Conservation (phyloP, 345 rosid species). For the Diplotaxis tenuifolia region DNA sequence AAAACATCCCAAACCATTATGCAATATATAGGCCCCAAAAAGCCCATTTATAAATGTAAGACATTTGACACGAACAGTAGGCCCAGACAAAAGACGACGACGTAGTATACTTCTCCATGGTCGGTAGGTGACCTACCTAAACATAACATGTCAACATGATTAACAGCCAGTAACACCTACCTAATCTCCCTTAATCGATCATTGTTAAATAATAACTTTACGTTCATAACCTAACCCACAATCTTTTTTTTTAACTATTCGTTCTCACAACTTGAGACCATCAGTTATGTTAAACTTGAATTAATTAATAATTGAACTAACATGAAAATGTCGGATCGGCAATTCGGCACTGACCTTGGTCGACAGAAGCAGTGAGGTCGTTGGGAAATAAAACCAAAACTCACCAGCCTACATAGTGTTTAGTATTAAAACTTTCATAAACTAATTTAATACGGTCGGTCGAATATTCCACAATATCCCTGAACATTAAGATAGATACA, state of each 20-base stretch:
- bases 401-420: not conserved
- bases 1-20: not conserved
- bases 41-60: not conserved
- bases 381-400: not conserved
- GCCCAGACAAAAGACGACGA: not conserved
- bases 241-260: not conserved
- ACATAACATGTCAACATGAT: not conserved
- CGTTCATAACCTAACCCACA: slow-evolving; percentile 23
- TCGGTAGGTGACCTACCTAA: slow-evolving; percentile 10
- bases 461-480: not conserved
- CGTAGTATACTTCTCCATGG: not conserved
- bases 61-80: not conserved
- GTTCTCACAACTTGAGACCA: not conserved
- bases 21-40: not conserved
- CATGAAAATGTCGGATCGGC: slow-evolving; percentile 14
- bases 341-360: slow-evolving; percentile 4
- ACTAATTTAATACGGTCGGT: not conserved
- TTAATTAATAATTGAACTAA: not conserved
- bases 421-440: not conserved
- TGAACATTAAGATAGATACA: not conserved
- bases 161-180: not conserved
- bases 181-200: slow-evolving; percentile 12
- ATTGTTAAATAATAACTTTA: slow-evolving; percentile 1
- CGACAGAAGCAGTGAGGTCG: not conserved
- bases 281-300: not conserved